Evolutionary conservation across 2,329 filamentous ascomycete genomes (phyloP).

Genomic region (Cercospora sp.): DNA sequence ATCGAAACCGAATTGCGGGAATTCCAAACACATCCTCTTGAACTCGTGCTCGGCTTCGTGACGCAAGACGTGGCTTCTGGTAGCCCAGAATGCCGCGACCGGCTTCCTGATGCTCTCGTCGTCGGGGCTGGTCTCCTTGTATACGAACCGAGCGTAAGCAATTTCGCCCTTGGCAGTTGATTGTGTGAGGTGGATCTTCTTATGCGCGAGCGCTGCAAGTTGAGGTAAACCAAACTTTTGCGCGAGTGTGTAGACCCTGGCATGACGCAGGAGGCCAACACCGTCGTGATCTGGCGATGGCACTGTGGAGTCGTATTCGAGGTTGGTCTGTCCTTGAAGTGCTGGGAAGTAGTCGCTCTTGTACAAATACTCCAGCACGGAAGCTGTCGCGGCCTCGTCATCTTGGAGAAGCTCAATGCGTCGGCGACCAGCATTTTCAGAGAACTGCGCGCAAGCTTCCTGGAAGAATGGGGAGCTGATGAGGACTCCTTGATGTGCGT

Average conservation of each 20-base stretch:
- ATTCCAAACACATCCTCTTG: slow-evolving; percentile 79
- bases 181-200: slow-evolving; percentile 89
- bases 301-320: slow-evolving; percentile 67
- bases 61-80: slow-evolving; percentile 73
- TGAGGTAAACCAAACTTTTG: slow-evolving; percentile 67
- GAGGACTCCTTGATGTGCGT: slow-evolving; percentile 78
- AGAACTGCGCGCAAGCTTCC: slow-evolving; percentile 62
- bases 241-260: slow-evolving; percentile 84
- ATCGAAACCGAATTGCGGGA: slow-evolving; percentile 89
- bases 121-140: slow-evolving; percentile 69
- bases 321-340: slow-evolving; percentile 58
- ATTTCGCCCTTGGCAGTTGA: slow-evolving; percentile 88
- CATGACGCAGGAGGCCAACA: slow-evolving; percentile 81
- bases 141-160: slow-evolving; percentile 86
- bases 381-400: slow-evolving; percentile 71
- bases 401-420: slow-evolving; percentile 68
- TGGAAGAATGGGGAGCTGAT: slow-evolving; percentile 72
- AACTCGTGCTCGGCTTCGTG: slow-evolving; percentile 86
- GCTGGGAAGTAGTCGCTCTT: slow-evolving; percentile 82
- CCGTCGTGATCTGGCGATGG: slow-evolving; percentile 74
- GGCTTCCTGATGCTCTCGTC: slow-evolving; percentile 76
- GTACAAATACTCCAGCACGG: slow-evolving; percentile 81
- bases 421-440: slow-evolving; percentile 57
- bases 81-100: slow-evolving; percentile 89
- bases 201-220: slow-evolving; percentile 75